Evolutionary conservation across 2,329 filamentous ascomycete genomes (phyloP), one percentile per base, ranked within the genome.

Genomic region (Diaporthe sp.): DNA sequence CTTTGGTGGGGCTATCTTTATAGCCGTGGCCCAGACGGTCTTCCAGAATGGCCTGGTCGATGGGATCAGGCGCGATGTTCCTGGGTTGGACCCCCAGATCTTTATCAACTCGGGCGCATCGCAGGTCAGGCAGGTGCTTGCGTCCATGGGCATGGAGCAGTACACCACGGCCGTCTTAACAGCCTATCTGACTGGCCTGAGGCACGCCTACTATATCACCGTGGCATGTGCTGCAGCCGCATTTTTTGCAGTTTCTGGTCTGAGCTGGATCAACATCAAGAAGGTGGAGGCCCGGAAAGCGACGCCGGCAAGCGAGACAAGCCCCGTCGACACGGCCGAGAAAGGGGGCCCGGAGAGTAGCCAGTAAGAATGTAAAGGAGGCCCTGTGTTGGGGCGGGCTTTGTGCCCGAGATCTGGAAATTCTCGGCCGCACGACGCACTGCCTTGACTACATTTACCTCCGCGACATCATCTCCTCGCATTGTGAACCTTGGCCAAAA

Each of bases 11-110:
- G 91, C 92, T 1, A 82, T 94, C 19, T 89, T 90, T 77, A 88
- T 94, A 58, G 88, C 89, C 10, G 89, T 93, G n/a, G 89, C 89
- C 0, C 91, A 94, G 82, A 91, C 91, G 34, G 87, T 93, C 67
- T 94, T 94, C 84, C 88, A 90, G 78, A 93, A 93, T 79, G 89
- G 88, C 0, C 84, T 94, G 34, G 83, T 91, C 67, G 82, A 86
- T 12, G 85, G 89, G 49, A 87, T 78, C 17, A 34, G 37, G 28
- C 42, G 72, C 17, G 67, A 67, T 39, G 74, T 58, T 17, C 78
- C 77, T 4, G 72, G 65, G 7, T 39, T 79, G 58, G 70, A 78
- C 42, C 62, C 75, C 13, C 19, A 28, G 19, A 39, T 78, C 6
- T 67, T 79, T 28, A 76, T 78, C 53, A 74, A 77, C 53, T 68